These are phyloP conservation scores for Leucosporidium creatinivorum DNA, from an alignment of 768 basidiomycete genomes.

Conservation along the genomic window DNA sequence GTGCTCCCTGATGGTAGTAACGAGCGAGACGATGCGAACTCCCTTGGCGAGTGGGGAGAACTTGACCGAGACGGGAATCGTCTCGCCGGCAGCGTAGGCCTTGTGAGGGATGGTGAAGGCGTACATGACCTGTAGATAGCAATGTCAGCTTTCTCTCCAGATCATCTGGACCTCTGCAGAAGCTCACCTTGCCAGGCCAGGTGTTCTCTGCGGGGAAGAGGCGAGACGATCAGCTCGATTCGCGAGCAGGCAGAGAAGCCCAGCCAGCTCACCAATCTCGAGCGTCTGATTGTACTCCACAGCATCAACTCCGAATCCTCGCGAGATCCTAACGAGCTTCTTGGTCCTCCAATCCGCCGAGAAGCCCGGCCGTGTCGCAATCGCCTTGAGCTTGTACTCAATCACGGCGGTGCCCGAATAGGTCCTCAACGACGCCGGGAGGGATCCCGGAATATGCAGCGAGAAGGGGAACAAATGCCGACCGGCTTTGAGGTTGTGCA, in stretches of 20 bases:
- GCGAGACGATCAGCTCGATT: background rate
- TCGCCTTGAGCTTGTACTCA: conserved; percentile 81
- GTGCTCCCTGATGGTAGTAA: conserved; percentile 64
- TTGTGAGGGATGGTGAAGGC: conserved; percentile 83
- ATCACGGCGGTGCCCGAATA: conserved; percentile 53
- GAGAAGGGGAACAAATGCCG: conserved; percentile 88
- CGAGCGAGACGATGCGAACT: conserved; percentile 59
- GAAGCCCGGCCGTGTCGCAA: conserved; percentile 69
- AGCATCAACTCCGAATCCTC: conserved; percentile 69
- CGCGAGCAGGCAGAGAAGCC: background rate
- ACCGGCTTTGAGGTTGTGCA: conserved; percentile 91
- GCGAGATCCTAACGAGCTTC: conserved; percentile 58
- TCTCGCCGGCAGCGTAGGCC: conserved; percentile 87
- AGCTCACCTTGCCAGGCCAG: conserved; percentile 73
- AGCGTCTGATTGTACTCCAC: conserved; percentile 93
- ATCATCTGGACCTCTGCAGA: background rate
- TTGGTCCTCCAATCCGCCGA: conserved; percentile 58
- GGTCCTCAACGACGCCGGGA: conserved; percentile 69
- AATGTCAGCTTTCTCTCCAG: background rate
- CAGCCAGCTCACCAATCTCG: conserved; percentile 49
- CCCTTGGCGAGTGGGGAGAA: conserved; percentile 83
- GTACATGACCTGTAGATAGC: conserved; percentile 61
- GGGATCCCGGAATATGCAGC: conserved; percentile 70
- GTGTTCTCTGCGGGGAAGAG: conserved; percentile 65
- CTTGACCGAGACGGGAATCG: conserved; percentile 70